Evolutionary conservation across 2,329 filamentous ascomycete species (phyloP), one percentile per base, ranked within the genome.

Genomic region (Neofusicoccum cordaticola): DNA sequence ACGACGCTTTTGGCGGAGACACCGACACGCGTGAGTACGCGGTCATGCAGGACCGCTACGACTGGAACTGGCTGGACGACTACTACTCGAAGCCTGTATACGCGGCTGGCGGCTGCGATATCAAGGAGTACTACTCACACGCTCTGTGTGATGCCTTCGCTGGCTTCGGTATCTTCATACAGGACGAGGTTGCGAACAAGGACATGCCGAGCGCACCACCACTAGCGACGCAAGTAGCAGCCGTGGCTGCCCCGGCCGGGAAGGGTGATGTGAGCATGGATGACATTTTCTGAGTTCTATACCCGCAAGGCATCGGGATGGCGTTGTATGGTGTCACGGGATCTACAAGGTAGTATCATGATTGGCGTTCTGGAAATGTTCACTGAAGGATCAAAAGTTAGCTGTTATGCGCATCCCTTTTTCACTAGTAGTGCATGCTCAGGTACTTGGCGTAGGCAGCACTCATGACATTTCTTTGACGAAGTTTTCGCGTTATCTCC

Each of bases 71-170:
- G 83, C 81, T 96, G 62, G 88, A 90, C 50, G 81, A 82, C 27
- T 85, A 88, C 37, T 85, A 88, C 64, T 85, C 85, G 45, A 89
- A 93, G 73, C 79, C 84, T 2, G 82, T 85, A 50, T 87, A 90
- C 72, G 80, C 85, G 60, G 91, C 91, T 15, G 93, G 93, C 37
- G 96, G 95, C 0, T 98, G 96, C 78, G 88, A 89, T 71, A 81
- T 94, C 48, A 82, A 85, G 39, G 93, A 97, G 74, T 98, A 95
- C 73, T 91, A 92, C 71, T 83, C 88, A 7, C 84, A 93, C 27
- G 89, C 91, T 27, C 80, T 99, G 74, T 90, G 92, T 66, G 93
- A 97, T 74, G 93, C 94, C 0, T 98, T 97, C 78, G 88, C 91
- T 0, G 95, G 96, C 0, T 77, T 99, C 66, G 92, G 91, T 0